Percentiles rank a stretch among this genome's conserved stretches.
phyloP scores from a whole-genome alignment of 176 grass and related monocot genomes.

The Oryza glaberrima region DNA sequence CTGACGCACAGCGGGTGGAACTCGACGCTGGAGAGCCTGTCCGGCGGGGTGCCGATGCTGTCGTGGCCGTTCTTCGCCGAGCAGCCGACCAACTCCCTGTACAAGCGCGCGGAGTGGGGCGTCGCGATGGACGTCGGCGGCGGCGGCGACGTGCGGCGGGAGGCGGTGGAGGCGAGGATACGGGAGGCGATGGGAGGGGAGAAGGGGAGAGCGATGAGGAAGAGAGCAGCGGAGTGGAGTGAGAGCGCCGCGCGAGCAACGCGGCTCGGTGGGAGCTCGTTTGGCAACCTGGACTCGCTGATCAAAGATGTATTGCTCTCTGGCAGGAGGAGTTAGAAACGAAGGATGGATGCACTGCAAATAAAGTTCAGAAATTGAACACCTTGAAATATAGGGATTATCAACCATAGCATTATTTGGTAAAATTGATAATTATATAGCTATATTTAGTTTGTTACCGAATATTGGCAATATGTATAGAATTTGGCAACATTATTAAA shows the following conservation, averaged over 20 bases:
- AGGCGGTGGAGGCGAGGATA: conserved; percentile 44
- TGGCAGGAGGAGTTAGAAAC: background rate
- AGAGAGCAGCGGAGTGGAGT: conserved; percentile 37
- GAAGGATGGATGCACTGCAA: too few relatives aligned
- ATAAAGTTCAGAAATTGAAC: too few relatives aligned
- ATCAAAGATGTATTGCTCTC: conserved; percentile 39
- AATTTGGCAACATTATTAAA: too few relatives aligned
- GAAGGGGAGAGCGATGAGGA: conserved; percentile 44
- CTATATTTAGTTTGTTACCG: too few relatives aligned
- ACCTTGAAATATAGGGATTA: too few relatives aligned
- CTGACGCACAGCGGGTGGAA: conserved; percentile 58
- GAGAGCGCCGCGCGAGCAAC: conserved; percentile 12
- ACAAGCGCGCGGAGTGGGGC: conserved; percentile 47
- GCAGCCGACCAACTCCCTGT: conserved; percentile 54
- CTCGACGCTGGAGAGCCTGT: conserved; percentile 45
- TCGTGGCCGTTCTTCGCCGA: conserved; percentile 56
- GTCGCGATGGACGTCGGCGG: conserved; percentile 42
- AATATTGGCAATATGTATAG: too few relatives aligned
- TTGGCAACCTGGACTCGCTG: conserved; percentile 46
- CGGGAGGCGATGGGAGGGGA: conserved; percentile 43
- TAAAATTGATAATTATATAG: too few relatives aligned
- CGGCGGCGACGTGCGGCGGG: conserved; percentile 39
- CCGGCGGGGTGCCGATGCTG: conserved; percentile 52
- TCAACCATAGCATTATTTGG: too few relatives aligned
- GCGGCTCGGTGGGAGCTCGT: conserved; percentile 34